Conservation (phyloP, 768 basidiomycete genomes). For the Lactarius quietus region DNA sequence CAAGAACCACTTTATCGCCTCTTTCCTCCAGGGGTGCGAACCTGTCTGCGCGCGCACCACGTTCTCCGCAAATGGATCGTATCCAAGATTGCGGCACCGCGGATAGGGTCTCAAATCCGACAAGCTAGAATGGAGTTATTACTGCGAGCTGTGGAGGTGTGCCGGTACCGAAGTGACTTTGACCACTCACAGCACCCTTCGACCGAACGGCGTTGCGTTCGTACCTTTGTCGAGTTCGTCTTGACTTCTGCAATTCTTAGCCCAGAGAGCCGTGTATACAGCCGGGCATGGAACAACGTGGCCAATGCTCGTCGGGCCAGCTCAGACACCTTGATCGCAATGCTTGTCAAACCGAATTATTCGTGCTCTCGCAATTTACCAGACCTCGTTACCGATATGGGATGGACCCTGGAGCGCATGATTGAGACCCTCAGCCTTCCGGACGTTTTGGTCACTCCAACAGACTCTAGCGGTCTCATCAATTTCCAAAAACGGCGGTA, state of each 20-base stretch:
- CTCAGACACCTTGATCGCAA: conserved; percentile 56
- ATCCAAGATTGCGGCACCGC: conserved; percentile 60
- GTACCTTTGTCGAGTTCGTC: conserved; percentile 79
- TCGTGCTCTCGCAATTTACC: conserved; percentile 45
- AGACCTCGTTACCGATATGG: conserved; percentile 64
- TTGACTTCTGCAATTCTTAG: conserved; percentile 73
- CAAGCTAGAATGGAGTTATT: conserved; percentile 72
- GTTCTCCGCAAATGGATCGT: conserved; percentile 80
- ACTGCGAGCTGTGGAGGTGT: conserved; percentile 69
- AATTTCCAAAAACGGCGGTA: conserved; percentile 85
- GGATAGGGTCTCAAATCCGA: conserved; percentile 58
- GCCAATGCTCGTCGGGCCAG: conserved; percentile 57
- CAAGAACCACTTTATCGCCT: conserved; percentile 71
- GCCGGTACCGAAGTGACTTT: conserved; percentile 56
- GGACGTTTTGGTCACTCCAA: conserved; percentile 56
- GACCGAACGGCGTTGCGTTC: conserved; percentile 58
- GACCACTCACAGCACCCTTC: conserved; percentile 35
- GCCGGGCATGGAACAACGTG: conserved; percentile 74
- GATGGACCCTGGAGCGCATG: conserved; percentile 80
- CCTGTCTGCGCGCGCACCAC: conserved; percentile 70
- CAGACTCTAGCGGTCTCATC: conserved; percentile 57
- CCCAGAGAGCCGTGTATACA: conserved; percentile 73
- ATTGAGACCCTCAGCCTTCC: conserved; percentile 74
- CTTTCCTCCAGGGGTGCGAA: conserved; percentile 70
- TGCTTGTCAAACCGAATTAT: conserved; percentile 49